These are phyloP conservation scores for Neurospora sp. DNA, from an alignment of 495 filamentous ascomycete species.

Conservation along the genomic window DNA sequence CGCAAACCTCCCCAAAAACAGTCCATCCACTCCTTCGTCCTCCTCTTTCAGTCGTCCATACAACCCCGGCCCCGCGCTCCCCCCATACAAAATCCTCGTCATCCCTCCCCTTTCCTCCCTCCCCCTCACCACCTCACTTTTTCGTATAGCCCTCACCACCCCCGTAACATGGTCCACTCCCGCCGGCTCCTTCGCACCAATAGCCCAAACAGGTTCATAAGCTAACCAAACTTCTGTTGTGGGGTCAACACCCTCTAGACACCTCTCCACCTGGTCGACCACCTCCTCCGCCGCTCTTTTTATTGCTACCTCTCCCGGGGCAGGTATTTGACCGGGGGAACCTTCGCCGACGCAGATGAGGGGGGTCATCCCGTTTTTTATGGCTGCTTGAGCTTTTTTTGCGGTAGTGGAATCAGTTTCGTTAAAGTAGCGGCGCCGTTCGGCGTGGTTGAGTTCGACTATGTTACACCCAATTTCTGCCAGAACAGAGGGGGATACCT, in stretches of 20 bases:
- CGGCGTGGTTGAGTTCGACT: constrained; percentile 73
- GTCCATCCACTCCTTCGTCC: constrained; percentile 50
- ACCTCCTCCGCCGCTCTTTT: constrained; percentile 56
- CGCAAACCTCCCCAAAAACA: constrained; percentile 75
- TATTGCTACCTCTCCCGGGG: constrained; percentile 17
- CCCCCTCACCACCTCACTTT: constrained; percentile 27
- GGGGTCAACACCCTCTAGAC: constrained; percentile 46
- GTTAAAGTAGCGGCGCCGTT: constrained; percentile 56
- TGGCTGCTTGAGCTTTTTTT: constrained; percentile 57
- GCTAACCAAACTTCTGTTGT: constrained; percentile 66
- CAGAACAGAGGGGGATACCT: constrained; percentile 59
- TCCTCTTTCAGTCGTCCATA: constrained; percentile 54
- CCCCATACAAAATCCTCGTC: constrained; percentile 67
- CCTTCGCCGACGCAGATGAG: constrained; percentile 73
- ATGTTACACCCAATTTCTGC: constrained; percentile 54
- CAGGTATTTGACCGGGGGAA: not conserved
- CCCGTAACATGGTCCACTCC: constrained; percentile 57
- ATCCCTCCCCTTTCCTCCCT: constrained; percentile 38
- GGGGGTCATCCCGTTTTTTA: constrained; percentile 59
- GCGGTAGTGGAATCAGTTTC: constrained; percentile 58
- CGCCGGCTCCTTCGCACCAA: constrained; percentile 66
- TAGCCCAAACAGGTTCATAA: constrained; percentile 88
- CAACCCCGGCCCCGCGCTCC: constrained; percentile 68
- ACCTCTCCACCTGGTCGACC: constrained; percentile 48
- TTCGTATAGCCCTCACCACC: constrained; percentile 54